Evolutionary conservation across 1,139 yeast genomes (phyloP), one percentile per base, ranked within the genome.

Genomic region (Kodamaea sp.): DNA sequence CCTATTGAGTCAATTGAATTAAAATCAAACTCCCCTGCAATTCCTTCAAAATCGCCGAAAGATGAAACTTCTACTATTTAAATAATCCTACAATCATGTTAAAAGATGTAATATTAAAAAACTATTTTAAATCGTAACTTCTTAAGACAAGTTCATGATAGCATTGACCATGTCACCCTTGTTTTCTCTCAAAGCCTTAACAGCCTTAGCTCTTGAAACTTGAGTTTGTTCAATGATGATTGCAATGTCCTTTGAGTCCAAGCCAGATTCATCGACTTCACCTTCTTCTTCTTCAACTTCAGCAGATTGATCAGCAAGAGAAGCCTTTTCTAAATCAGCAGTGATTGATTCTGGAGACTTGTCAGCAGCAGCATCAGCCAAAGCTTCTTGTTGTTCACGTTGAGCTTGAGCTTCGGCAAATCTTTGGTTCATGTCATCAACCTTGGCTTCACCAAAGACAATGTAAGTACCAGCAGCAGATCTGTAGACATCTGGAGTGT

Each of bases 381-480:
- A 82, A 54, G 87, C 86, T 60, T 81, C 84, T 65, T 80, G 82
- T 44, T 60, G 65, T 36, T 60, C 63, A 48, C 57, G 60, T 51
- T 61, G 67, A 36, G 69, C 70, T 52, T 66, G 73, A 51, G 86
- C 80, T 65, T 78, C 82, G 53, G 81, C 81, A 56, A 76, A 73
- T 78, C 89, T 82, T 71, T 84, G 81, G 73, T 82, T 81, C 70
- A 85, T 71, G 73, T 88, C 95, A 66, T 89, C 96, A 54, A 87
- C 86, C 80, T 88, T 87, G 65, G 96, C 95, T 73, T 90, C 97
- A 71, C 98, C 98, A 59, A 92, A 90, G 52, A 92, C 97, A 58
- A 92, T 83, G 75, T 85, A 92, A 57, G 95, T 83, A 65, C 97
- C 96, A 61, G 96, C 94, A 56, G 84, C 78, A 50, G 96, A 83